A percentile compares a stretch with the other conserved stretches of the same genome.
Evolutionary conservation across 2,329 filamentous ascomycete genomes (phyloP).

Genomic region (Claviceps quebecensis): DNA sequence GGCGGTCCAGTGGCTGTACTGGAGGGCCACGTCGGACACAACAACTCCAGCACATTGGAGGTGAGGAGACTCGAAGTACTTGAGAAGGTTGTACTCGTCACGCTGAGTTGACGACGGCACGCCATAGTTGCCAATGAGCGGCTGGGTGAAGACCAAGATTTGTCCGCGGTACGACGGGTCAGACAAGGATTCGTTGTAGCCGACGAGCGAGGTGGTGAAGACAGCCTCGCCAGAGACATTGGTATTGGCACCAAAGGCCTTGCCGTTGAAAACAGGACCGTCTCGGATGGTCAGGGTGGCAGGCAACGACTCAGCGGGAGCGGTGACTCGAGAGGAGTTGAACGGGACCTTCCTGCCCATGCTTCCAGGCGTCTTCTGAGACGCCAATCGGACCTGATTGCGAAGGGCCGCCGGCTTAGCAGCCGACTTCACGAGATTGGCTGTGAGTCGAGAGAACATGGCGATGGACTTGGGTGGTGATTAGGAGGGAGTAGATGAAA

Average conservation of each 20-base stretch:
- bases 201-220: constrained; percentile 95
- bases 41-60: constrained; percentile 94
- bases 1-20: constrained; percentile 98
- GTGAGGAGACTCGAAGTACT: constrained; percentile 97
- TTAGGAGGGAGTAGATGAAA: not conserved
- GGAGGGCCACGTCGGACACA: constrained; percentile 81
- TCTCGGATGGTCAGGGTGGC: constrained; percentile 95
- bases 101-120: constrained; percentile 77
- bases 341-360: constrained; percentile 55
- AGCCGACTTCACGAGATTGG: constrained; percentile 38
- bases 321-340: constrained; percentile 41
- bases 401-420: constrained; percentile 28
- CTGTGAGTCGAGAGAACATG: constrained; percentile 48
- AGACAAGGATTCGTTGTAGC: constrained; percentile 91
- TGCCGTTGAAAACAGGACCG: constrained; percentile 90
- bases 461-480: constrained; percentile 13
- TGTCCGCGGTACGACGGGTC: constrained; percentile 81
- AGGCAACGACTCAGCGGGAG: constrained; percentile 41
- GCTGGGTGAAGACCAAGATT: constrained; percentile 93
- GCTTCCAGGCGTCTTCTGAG: constrained; percentile 40
- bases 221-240: constrained; percentile 98
- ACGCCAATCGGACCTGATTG: constrained; percentile 24
- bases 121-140: constrained; percentile 92
- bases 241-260: constrained; percentile 87
- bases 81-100: constrained; percentile 80